A percentile compares a stretch with the other conserved stretches of the same genome.
phyloP scores from a whole-genome alignment of 148 eudicot genomes.

The Chenopodium suecicum region DNA sequence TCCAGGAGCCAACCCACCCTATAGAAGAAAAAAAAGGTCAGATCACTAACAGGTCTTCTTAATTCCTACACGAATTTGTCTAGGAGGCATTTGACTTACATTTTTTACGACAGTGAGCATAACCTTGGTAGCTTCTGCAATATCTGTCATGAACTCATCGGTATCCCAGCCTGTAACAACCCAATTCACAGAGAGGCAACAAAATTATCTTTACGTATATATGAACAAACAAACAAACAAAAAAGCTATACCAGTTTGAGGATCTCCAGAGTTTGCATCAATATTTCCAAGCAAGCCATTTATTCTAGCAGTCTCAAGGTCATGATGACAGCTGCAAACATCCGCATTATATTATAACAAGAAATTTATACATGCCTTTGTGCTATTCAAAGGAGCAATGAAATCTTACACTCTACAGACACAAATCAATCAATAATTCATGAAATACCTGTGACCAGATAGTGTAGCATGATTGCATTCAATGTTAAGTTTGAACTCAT shows the following conservation, averaged over 20 bases:
- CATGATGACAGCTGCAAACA: slow-evolving; percentile 87
- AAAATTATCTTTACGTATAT: slow-evolving; percentile 4
- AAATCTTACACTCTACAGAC: not conserved
- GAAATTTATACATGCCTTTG: not conserved
- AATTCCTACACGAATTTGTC: not conserved
- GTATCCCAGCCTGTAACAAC: slow-evolving; percentile 90
- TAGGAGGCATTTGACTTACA: slow-evolving; percentile 42
- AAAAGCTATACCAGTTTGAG: slow-evolving; percentile 63
- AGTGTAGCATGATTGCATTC: slow-evolving; percentile 99
- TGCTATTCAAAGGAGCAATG: not conserved
- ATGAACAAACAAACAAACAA: not conserved
- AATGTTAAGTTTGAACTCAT: slow-evolving; percentile 82
- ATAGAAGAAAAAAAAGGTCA: slow-evolving; percentile 9
- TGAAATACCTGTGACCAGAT: slow-evolving; percentile 85
- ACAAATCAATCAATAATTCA: not conserved
- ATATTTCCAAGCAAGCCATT: slow-evolving; percentile 93
- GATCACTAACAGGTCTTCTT: not conserved
- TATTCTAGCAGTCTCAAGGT: slow-evolving; percentile 95
- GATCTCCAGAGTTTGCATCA: slow-evolving; percentile 96
- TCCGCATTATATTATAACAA: not conserved
- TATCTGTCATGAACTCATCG: slow-evolving; percentile 92
- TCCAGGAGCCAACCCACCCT: slow-evolving; percentile 98
- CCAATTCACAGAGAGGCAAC: slow-evolving; percentile 4
- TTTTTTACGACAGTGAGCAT: slow-evolving; percentile 91
- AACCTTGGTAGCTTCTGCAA: slow-evolving; percentile 78